Percentiles rank a stretch among this genome's conserved stretches.
Conservation (phyloP, 371 early-diverging fungal genomes). For the Rhizomucor miehei region DNA sequence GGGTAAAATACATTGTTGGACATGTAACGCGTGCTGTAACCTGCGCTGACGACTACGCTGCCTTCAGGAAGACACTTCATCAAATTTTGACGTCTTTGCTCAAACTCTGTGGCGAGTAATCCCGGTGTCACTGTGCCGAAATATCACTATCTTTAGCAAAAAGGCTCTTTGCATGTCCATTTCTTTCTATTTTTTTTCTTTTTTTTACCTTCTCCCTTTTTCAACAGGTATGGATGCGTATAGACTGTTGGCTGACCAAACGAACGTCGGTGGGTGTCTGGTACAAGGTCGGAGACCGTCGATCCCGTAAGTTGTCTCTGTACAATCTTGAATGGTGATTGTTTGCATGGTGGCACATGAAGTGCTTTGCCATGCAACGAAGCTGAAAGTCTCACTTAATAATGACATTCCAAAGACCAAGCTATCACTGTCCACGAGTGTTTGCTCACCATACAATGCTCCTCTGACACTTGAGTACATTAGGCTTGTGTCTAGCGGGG, state of each 20-base stretch:
- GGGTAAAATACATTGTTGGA: conserved; percentile 93
- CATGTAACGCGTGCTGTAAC: conserved; percentile 80
- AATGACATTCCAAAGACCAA: no score
- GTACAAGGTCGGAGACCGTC: conserved; percentile 18
- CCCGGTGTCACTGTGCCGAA: conserved; percentile 74
- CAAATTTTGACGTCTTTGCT: conserved; percentile 65
- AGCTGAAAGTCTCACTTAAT: no score
- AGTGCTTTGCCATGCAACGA: no score
- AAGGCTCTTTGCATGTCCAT: no score
- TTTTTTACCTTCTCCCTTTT: conserved; percentile 71
- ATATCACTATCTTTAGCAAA: not conserved
- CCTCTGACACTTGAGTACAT: no score
- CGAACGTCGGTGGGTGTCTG: conserved; percentile 36
- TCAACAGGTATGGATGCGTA: conserved; percentile 82
- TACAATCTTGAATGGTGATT: no score
- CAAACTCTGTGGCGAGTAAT: conserved; percentile 69
- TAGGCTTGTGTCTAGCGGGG: no score
- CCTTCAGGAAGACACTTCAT: conserved; percentile 62
- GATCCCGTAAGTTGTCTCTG: conserved; percentile 4
- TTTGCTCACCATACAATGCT: no score
- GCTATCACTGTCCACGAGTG: no score
- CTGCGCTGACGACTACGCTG: conserved; percentile 70
- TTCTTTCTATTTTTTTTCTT: conserved; percentile 2
- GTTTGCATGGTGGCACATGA: no score
- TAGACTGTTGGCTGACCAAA: conserved; percentile 79